A percentile compares a stretch with the other conserved stretches of the same genome.
Conservation (phyloP, 371 early-diverging fungal genomes). For the Mortierella sp. region DNA sequence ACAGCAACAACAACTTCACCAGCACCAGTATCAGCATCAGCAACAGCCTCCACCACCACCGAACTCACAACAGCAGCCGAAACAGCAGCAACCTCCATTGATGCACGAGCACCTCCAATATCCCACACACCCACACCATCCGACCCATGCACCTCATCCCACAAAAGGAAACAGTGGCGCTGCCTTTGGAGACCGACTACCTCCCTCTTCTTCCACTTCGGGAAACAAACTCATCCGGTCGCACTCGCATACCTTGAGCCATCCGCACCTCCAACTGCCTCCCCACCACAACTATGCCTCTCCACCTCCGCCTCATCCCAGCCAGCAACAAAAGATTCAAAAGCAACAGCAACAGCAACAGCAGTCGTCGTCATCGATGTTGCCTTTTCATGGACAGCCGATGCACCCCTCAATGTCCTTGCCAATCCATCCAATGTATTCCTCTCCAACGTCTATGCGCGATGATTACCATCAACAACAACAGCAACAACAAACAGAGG, state of each 20-base stretch:
- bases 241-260: conserved; percentile 24
- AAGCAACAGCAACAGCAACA: conserved; percentile 18
- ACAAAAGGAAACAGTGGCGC: conserved; percentile 2
- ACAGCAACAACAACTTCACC: not conserved
- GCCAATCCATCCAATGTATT: conserved; percentile 4
- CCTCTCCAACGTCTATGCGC: conserved; percentile 3
- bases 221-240: conserved; percentile 5
- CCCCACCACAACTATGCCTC: conserved; percentile 29
- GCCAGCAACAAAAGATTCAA: conserved; percentile 5
- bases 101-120: conserved; percentile 31
- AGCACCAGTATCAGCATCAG: not conserved
- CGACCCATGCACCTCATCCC: not conserved
- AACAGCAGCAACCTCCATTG: not conserved
- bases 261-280: conserved; percentile 22
- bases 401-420: conserved; percentile 27
- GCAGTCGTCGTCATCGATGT: not conserved
- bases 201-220: not conserved
- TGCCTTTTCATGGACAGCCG: conserved; percentile 2
- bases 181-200: not conserved
- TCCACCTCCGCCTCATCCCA: conserved; percentile 31
- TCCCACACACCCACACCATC: conserved; percentile 1
- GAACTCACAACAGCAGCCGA: conserved; percentile 1
- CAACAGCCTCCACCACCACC: not conserved
- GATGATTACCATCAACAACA: conserved; percentile 15
- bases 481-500: conserved; percentile 11